Evolutionary conservation across 1,284 basidiomycete genomes (phyloP).

Genomic region (Cutaneotrichosporon mucoides): DNA sequence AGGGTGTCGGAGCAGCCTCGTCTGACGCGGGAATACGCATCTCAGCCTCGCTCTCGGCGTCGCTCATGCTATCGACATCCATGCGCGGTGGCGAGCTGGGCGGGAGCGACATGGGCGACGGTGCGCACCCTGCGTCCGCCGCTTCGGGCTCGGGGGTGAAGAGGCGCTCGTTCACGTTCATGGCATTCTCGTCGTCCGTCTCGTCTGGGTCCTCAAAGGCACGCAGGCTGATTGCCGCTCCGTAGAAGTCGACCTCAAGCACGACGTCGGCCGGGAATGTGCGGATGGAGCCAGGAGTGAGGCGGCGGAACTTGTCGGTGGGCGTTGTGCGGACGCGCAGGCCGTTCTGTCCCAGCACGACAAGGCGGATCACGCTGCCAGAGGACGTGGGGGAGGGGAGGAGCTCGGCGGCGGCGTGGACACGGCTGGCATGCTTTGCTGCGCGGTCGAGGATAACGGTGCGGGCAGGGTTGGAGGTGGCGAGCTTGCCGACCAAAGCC

Average conservation of each 20-base stretch:
- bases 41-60: conserved; percentile 6
- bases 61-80: conserved; percentile 14
- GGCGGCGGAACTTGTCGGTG: conserved; percentile 6
- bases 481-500: conserved; percentile 1
- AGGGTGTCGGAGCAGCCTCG: neutral
- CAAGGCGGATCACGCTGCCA: conserved; percentile 17
- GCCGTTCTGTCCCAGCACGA: conserved; percentile 49
- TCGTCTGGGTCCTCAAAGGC: conserved; percentile 5
- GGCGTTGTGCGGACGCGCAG: conserved; percentile 23
- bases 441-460: conserved; percentile 36
- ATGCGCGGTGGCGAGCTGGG: conserved; percentile 17
- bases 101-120: conserved; percentile 16
- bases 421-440: conserved; percentile 42
- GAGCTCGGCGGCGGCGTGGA: conserved; percentile 42
- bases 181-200: conserved; percentile 3
- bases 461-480: conserved; percentile 14
- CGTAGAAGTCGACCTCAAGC: conserved; percentile 43
- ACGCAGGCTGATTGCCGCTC: conserved; percentile 26
- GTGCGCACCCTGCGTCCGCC: neutral
- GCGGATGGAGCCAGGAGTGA: conserved; percentile 10
- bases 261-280: conserved; percentile 6
- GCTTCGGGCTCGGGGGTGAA: conserved; percentile 6
- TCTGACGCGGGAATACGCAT: neutral
- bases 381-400: conserved; percentile 5
- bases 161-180: conserved; percentile 3